phyloP scores from a whole-genome alignment of 305 asterid genomes.

The Fraxinus angustifolia region DNA sequence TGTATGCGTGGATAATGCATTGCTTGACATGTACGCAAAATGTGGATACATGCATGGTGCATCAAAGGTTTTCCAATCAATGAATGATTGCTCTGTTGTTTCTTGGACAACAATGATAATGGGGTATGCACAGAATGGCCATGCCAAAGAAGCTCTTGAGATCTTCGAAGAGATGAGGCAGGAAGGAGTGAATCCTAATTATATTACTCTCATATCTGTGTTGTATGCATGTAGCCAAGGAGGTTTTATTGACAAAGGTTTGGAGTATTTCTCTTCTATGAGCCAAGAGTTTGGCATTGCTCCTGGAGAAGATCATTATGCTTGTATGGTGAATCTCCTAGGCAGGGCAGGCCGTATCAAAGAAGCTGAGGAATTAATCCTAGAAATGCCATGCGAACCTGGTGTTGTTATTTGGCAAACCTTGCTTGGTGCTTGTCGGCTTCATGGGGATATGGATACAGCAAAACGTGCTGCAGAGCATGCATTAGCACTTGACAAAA shows the following conservation, averaged over 20 bases:
- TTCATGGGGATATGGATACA: constrained; percentile 54
- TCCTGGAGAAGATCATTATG: constrained; percentile 65
- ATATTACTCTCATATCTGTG: constrained; percentile 51
- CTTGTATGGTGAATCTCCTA: constrained; percentile 61
- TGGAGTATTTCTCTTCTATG: constrained; percentile 48
- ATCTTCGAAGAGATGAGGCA: constrained; percentile 50
- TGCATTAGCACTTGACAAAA: constrained; percentile 44
- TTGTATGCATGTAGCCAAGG: constrained; percentile 69
- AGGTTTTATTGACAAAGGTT: constrained; percentile 49
- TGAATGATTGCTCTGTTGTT: constrained; percentile 50
- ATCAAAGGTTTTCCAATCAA: constrained; percentile 40
- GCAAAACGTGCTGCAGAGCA: constrained; percentile 55
- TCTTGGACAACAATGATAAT: constrained; percentile 78
- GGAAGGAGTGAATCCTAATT: constrained; percentile 46
- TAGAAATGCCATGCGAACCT: constrained; percentile 40
- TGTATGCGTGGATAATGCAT: constrained; percentile 57
- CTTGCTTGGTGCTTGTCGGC: constrained; percentile 59
- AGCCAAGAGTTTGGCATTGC: constrained; percentile 37
- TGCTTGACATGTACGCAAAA: constrained; percentile 70
- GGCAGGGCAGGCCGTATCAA: constrained; percentile 52
- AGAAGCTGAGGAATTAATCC: constrained; percentile 58
- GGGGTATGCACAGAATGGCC: constrained; percentile 71
- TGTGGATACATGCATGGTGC: constrained; percentile 63
- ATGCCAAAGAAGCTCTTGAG: constrained; percentile 46
- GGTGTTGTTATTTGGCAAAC: constrained; percentile 62